A percentile compares a stretch with the other conserved stretches of the same genome.
phyloP scores from a whole-genome alignment of 1,284 basidiomycete genomes.

The Ceratobasidium papillatum region DNA sequence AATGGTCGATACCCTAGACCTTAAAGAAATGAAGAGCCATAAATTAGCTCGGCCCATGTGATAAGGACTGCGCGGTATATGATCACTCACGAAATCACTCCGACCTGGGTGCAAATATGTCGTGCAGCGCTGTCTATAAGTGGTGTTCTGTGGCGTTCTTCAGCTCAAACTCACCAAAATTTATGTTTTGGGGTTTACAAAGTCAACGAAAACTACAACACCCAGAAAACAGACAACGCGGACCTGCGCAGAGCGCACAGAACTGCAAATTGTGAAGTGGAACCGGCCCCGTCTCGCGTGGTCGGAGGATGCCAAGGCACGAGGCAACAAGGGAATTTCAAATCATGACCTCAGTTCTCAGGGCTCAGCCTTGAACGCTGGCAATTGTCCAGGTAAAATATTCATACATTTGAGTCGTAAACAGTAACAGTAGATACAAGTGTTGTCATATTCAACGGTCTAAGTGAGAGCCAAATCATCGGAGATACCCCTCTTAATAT shows the following conservation, averaged over 20 bases:
- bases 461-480: conserved; percentile 61
- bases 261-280: conserved; percentile 33
- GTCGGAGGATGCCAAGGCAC: conserved; percentile 19
- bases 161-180: neutral
- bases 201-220: neutral
- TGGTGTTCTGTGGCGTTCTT: neutral
- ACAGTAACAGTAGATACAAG: conserved; percentile 15
- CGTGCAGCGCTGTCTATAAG: neutral
- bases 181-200: neutral
- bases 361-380: conserved; percentile 1
- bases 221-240: conserved; percentile 25
- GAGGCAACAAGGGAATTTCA: conserved; percentile 33
- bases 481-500: conserved; percentile 84
- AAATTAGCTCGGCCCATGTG: neutral
- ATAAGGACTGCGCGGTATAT: neutral
- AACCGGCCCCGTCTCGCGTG: conserved; percentile 33
- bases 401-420: conserved; percentile 17
- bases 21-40: too few relatives aligned
- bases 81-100: conserved; percentile 8
- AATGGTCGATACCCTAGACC: neutral
- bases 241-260: conserved; percentile 30
- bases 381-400: conserved; percentile 16
- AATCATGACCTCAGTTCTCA: conserved; percentile 29
- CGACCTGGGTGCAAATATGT: neutral
- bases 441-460: neutral